Evolutionary conservation across 805 yeast species (phyloP).

Genomic region (Lipomyces chichibuensis): DNA sequence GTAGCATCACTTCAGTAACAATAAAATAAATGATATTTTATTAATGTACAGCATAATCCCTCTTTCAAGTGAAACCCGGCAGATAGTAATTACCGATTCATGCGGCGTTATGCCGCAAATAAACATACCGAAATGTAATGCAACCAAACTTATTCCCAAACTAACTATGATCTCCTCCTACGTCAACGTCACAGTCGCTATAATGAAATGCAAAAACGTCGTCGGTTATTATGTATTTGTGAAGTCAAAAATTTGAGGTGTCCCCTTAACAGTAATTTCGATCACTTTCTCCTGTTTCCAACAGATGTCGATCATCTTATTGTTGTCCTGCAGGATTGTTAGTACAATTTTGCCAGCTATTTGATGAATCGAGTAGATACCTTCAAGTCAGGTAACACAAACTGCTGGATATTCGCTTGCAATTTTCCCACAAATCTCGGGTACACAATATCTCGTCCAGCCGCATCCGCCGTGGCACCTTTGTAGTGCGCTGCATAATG

Average conservation of each 20-base stretch:
- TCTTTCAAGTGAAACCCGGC: background rate
- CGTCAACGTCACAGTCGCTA: background rate
- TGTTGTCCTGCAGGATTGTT: constrained; percentile 14
- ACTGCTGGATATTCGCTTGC: background rate
- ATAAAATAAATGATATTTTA: background rate
- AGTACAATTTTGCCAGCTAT: background rate
- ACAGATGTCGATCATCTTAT: constrained; percentile 7
- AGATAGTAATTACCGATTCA: background rate
- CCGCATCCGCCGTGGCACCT: constrained; percentile 20
- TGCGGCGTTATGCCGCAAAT: too few species aligned
- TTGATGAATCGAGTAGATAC: background rate
- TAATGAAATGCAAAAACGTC: background rate
- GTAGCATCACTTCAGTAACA: background rate
- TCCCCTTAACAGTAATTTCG: constrained; percentile 18
- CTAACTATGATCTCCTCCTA: background rate
- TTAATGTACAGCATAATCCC: background rate
- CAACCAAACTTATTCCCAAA: background rate
- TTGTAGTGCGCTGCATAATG: constrained; percentile 17
- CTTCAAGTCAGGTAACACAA: constrained; percentile 16
- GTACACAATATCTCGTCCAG: constrained; percentile 30
- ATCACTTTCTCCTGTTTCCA: constrained; percentile 33
- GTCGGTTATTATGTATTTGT: constrained; percentile 17
- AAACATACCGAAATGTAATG: background rate
- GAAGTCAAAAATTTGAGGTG: constrained; percentile 26
- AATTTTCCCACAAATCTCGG: constrained; percentile 33